Evolutionary conservation across 108 stramenopile species (phyloP).

Genomic region (Nitzschia inconspicua): DNA sequence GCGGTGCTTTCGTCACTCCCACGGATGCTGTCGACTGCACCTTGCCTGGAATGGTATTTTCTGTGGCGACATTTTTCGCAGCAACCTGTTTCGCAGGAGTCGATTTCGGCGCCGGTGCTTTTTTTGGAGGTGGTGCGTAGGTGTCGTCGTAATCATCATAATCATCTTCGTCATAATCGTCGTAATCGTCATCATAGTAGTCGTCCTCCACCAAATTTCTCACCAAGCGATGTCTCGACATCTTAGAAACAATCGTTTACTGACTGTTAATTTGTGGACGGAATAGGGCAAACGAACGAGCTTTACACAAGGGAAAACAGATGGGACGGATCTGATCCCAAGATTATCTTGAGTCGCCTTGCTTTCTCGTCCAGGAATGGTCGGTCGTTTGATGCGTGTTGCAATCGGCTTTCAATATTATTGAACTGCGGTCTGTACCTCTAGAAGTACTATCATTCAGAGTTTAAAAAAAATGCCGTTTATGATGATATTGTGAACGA

Average conservation of each 20-base stretch:
- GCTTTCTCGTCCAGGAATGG: neutral
- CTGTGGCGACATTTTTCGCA: neutral
- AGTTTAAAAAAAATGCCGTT: too few relatives aligned
- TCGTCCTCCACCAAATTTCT: slow-evolving; percentile 73
- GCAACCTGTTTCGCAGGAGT: neutral
- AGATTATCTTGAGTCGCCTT: neutral
- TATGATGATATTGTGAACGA: too few relatives aligned
- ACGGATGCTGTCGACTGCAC: slow-evolving; percentile 2
- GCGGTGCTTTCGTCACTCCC: slow-evolving; percentile 35
- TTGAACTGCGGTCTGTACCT: too few relatives aligned
- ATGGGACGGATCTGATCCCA: neutral
- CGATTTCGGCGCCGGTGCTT: neutral
- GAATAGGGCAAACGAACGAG: neutral
- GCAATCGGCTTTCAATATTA: too few relatives aligned
- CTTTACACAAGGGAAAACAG: neutral
- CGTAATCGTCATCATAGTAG: slow-evolving; percentile 66
- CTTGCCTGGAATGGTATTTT: neutral
- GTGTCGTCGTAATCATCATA: slow-evolving; percentile 65
- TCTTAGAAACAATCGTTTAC: slow-evolving; percentile 9
- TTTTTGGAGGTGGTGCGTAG: slow-evolving; percentile 18
- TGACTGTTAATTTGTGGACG: neutral
- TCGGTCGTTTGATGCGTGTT: neutral
- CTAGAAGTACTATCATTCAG: too few relatives aligned
- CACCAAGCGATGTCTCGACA: slow-evolving; percentile 80
- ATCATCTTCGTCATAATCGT: slow-evolving; percentile 49